A percentile compares a stretch with the other conserved stretches of the same genome.
Conservation (phyloP, 495 filamentous ascomycete genomes). For the Penicillium tannophilum region DNA sequence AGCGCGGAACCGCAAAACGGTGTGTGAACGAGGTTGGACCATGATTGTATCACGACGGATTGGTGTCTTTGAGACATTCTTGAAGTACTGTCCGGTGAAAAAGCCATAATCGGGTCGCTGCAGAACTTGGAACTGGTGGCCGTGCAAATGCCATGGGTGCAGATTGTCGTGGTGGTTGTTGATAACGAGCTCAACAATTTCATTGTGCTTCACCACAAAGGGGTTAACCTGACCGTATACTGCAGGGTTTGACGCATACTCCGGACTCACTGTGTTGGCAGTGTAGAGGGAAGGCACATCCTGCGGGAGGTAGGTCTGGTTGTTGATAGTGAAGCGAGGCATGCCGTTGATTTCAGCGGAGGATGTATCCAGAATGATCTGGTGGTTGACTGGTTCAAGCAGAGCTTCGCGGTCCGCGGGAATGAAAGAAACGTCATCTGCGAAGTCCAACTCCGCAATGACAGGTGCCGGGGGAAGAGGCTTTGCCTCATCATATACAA, state of each 20-base stretch:
- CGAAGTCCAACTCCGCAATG: constrained; percentile 61
- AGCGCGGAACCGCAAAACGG: constrained; percentile 67
- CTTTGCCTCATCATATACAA: constrained; percentile 67
- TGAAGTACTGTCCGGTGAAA: constrained; percentile 35
- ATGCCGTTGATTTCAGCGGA: constrained; percentile 65
- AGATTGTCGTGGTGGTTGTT: constrained; percentile 64
- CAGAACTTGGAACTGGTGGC: constrained; percentile 55
- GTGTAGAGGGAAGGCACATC: constrained; percentile 80
- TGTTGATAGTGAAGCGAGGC: constrained; percentile 46
- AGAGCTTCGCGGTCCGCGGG: constrained; percentile 64
- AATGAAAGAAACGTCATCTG: constrained; percentile 73
- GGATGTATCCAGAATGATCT: constrained; percentile 41
- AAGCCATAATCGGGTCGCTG: constrained; percentile 40
- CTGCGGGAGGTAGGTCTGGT: constrained; percentile 53
- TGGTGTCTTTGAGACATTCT: constrained; percentile 25
- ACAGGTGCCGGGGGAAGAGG: constrained; percentile 57
- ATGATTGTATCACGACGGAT: constrained; percentile 59
- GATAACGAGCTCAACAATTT: constrained; percentile 63
- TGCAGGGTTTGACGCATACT: constrained; percentile 55
- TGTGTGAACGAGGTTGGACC: constrained; percentile 55
- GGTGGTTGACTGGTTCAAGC: constrained; percentile 35
- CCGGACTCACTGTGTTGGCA: constrained; percentile 47
- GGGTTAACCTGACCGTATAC: constrained; percentile 43
- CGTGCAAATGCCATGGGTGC: constrained; percentile 70
- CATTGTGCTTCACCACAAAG: constrained; percentile 48